Evolutionary conservation across 441 rosid species (phyloP), one percentile per base, ranked within the genome.

Genomic region (Arabidopsis hybrid): DNA sequence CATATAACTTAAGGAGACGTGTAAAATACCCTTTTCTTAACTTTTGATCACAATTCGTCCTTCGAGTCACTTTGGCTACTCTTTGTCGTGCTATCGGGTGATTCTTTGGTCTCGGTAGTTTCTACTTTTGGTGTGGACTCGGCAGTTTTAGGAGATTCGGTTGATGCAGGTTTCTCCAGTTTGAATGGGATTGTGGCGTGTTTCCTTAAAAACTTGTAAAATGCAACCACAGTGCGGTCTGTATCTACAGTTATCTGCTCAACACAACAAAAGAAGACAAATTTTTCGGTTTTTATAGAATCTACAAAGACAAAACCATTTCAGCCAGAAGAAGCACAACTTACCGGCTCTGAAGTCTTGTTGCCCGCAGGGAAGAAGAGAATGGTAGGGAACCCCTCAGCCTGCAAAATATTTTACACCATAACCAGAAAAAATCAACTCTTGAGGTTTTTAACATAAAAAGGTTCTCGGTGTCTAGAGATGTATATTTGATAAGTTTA

Each of bases 351-450:
- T 57, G 87, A 89, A 78, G 95, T 90, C 84, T 90, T 95, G 87
- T 93, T 95, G 69, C 99, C 96, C 9, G 97, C 98, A 36, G 99
- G 98, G 85, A 87, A 95, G 89, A 95, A 95, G 60, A 95, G 87
- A 74, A 95, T 79, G 16, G 98, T 90, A 38, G 98, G 98, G 82
- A 91, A 95, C 7, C 99, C 98, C 65, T 91, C 97, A 0, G 92
- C 69, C 98, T 95, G 91, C 78, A 83, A 65, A 43, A 2, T n/a
- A 7, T 5, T 34, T 55, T 13, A 61, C n/a, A 16, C 36, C 52
- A 42, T 14, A 72, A 64, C 39, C 45, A 38, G 18, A 26, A 14
- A 63, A 11, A 2, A 11, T 21, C 29, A 65, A 31, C 55, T 50
- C 12, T 21, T 34, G 6, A 65, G 29, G 49, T 57, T 58, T 69